Percentiles rank a stretch among this genome's conserved stretches.
These are phyloP conservation scores for Gastrodia elata DNA, from an alignment of 106 monocot genomes.

Conservation along the genomic window DNA sequence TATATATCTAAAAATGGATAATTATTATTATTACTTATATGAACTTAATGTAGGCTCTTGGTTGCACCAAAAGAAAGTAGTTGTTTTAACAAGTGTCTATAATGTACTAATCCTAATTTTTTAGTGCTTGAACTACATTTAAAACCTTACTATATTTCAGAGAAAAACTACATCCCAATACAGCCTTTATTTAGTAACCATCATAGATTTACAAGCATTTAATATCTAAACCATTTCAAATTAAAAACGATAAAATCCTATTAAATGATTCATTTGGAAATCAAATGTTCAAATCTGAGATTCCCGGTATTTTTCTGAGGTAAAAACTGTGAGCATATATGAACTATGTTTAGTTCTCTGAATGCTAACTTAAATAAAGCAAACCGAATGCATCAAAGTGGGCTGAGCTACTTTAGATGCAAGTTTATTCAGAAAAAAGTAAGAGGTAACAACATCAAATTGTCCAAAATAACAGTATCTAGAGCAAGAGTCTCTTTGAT, in stretches of 20 bases:
- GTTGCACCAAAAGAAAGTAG: background rate
- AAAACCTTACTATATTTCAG: background rate
- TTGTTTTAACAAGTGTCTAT: background rate
- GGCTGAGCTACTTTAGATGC: background rate
- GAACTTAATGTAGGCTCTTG: background rate
- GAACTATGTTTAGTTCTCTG: background rate
- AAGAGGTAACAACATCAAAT: background rate
- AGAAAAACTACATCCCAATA: background rate
- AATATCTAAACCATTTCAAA: background rate
- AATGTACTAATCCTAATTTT: background rate
- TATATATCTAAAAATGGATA: background rate
- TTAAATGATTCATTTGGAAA: background rate
- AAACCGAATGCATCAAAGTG: background rate
- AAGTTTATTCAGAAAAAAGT: background rate
- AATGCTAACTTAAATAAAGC: background rate
- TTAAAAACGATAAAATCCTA: background rate
- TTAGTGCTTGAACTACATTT: background rate
- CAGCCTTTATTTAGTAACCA: background rate
- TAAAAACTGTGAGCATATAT: background rate
- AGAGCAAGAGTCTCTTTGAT: background rate
- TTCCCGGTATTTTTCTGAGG: background rate
- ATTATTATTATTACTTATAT: background rate
- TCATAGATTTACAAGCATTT: background rate
- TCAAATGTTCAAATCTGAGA: background rate
- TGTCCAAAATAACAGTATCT: background rate